Base-by-base conservation (phyloP, 306 rosid genomes). In the Senna siamea region DNA sequence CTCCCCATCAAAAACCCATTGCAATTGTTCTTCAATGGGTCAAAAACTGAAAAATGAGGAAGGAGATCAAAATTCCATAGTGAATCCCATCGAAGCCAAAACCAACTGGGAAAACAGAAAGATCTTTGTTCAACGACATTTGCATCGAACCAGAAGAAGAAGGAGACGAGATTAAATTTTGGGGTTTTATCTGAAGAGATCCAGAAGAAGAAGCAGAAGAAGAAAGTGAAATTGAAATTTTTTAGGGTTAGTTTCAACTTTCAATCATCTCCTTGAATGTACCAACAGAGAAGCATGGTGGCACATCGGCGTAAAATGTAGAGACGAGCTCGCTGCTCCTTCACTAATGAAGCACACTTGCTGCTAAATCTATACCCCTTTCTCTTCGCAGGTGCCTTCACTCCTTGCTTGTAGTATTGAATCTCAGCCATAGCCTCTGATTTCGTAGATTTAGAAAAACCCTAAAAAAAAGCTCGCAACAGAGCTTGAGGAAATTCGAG, bases 231-330 rank as follows among this genome's bases (percentile, higher is more conserved):
- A 23, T 9, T 1, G 40, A 7, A 37, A 5, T 37, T 37, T 1
- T 26, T 37, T 37, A 37, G 40, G 40, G 6, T 1, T 26, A 70
- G 32, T 22, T 2, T 7, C 35, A 23, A 28, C 30, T 15, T 37
- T 82, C 79, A 87, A 18, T 91, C 97, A 37, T 91, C 98, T 85
- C 93, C 96, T 40, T 93, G 89, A 56, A 93, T 89, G 62, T 93
- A 93, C 87, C 93, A 93, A 75, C 98, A 89, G 58, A 91, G 96
- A 41, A 93, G 97, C 97, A 91, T 91, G 81, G 96, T 89, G 73
- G 98, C 98, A 69, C 98, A 93, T 37, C 97, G 96, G 44, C 97
- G 93, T 2, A 94, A 74, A 66, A 94, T 93, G 83, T 93, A 93
- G 41, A 93, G 80, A 20, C 96, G 89, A 48, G 94, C 96, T 38